A percentile compares a stretch with the other conserved stretches of the same genome.
Conservation (phyloP, 805 yeast species). For the Cyberlindnera suaveolens region DNA sequence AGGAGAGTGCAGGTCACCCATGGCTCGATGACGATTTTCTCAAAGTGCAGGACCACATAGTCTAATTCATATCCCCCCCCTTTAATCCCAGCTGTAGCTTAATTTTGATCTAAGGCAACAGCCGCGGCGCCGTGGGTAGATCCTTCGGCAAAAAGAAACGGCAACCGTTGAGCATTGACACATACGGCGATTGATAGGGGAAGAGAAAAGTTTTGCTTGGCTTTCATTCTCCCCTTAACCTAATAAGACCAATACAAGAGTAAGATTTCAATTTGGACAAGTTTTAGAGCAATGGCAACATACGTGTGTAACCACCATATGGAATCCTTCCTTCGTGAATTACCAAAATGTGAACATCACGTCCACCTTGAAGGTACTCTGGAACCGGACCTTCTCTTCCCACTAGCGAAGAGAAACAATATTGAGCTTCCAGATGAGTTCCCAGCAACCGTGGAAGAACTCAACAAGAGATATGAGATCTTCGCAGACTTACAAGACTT, state of each 20-base stretch:
- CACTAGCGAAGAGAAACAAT: constrained; percentile 59
- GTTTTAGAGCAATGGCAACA: constrained; percentile 11
- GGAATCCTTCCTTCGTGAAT: constrained; percentile 51
- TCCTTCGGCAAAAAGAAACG: too few relatives aligned
- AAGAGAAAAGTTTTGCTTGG: too few relatives aligned
- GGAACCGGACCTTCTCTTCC: constrained; percentile 67
- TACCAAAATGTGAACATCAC: constrained; percentile 87
- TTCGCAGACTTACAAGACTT: constrained; percentile 74
- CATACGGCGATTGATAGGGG: too few relatives aligned
- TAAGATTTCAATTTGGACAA: not conserved
- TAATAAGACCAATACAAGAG: not conserved
- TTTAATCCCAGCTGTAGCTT: too few relatives aligned
- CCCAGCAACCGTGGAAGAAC: constrained; percentile 53
- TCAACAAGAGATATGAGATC: constrained; percentile 50
- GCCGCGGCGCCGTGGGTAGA: not conserved
- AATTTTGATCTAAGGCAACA: not conserved
- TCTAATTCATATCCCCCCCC: too few relatives aligned
- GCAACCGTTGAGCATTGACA: too few relatives aligned
- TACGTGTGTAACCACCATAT: constrained; percentile 32
- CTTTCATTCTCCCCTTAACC: too few relatives aligned
- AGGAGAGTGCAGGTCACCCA: not conserved
- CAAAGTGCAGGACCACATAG: constrained; percentile 1
- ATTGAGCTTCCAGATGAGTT: constrained; percentile 55
- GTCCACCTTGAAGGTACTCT: constrained; percentile 80
- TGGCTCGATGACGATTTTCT: not conserved